Conservation (phyloP, 352 stramenopile genomes). For the Lagenidium sp. region DNA sequence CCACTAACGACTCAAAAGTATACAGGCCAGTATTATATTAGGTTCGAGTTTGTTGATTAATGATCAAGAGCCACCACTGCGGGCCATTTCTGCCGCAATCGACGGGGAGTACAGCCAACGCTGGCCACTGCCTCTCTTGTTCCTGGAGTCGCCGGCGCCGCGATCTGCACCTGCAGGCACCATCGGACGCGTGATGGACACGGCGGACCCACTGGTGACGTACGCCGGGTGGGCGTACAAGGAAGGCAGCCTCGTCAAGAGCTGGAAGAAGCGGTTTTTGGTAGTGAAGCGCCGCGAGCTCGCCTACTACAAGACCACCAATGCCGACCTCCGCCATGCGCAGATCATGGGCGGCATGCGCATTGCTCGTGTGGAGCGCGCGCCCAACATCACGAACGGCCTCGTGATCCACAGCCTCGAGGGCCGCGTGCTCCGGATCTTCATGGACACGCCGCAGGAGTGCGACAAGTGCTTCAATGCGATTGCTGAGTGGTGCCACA, state of each 20-base stretch:
- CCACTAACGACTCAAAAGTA: too few species aligned
- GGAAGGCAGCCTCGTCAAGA: conserved; percentile 68
- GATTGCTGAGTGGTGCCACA: conserved; percentile 25
- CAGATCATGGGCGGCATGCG: conserved; percentile 66
- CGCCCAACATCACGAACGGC: conserved; percentile 63
- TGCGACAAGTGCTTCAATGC: conserved; percentile 63
- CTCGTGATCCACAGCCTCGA: conserved; percentile 54
- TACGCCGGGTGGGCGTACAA: conserved; percentile 76
- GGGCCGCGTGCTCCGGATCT: conserved; percentile 70
- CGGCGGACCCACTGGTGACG: conserved; percentile 27
- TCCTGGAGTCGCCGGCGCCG: too few species aligned
- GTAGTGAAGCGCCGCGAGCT: conserved; percentile 66
- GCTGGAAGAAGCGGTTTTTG: conserved; percentile 81
- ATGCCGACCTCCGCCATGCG: conserved; percentile 46
- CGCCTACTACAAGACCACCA: conserved; percentile 64
- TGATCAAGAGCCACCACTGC: too few species aligned
- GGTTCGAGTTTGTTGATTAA: too few species aligned
- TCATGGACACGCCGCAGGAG: conserved; percentile 64
- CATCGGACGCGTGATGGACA: neutral
- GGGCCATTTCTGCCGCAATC: too few species aligned
- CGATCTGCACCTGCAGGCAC: too few species aligned
- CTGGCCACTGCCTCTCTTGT: too few species aligned
- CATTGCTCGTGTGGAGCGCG: conserved; percentile 50
- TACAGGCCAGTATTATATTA: too few species aligned
- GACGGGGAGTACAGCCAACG: too few species aligned